Evolutionary conservation across 2,329 filamentous ascomycete species (phyloP).

Genomic region (Botrytis paeoniae): DNA sequence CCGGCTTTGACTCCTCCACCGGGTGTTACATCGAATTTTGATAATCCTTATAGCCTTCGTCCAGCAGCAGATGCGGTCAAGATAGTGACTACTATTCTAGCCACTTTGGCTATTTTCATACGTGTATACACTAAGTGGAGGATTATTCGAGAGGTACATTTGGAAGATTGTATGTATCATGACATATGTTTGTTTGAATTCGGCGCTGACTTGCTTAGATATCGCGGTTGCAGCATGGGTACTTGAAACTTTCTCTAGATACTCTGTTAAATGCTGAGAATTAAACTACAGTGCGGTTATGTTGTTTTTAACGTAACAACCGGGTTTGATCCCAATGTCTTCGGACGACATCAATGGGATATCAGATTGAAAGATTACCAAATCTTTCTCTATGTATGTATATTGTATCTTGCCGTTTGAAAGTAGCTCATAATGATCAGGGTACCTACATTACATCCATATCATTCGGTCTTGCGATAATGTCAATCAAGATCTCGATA

Average conservation of each 20-base stretch:
- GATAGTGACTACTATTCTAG: neutral
- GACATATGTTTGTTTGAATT: neutral
- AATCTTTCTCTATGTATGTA: constrained; percentile 1
- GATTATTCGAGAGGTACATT: neutral
- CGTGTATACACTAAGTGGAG: constrained; percentile 1
- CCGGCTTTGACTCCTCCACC: constrained; percentile 5
- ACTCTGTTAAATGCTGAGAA: neutral
- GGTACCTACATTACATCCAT: constrained; percentile 5
- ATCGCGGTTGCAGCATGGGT: constrained; percentile 5
- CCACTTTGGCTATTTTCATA: constrained; percentile 4
- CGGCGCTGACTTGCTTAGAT: neutral
- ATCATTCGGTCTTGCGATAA: constrained; percentile 8
- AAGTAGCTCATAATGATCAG: neutral
- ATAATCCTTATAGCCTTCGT: neutral
- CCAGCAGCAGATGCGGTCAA: neutral
- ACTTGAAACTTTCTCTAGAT: neutral
- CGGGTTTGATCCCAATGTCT: constrained; percentile 2
- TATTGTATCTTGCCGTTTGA: neutral
- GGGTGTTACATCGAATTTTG: neutral
- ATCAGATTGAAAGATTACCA: neutral
- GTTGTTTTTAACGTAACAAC: neutral
- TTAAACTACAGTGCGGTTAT: neutral
- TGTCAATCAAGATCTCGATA: constrained; percentile 9
- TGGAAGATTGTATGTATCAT: constrained; percentile 8
- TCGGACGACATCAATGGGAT: constrained; percentile 6